A percentile compares a stretch with the other conserved stretches of the same genome.
Evolutionary conservation across 495 filamentous ascomycete genomes (phyloP).

Genomic region (Podospora pseudoanserina): DNA sequence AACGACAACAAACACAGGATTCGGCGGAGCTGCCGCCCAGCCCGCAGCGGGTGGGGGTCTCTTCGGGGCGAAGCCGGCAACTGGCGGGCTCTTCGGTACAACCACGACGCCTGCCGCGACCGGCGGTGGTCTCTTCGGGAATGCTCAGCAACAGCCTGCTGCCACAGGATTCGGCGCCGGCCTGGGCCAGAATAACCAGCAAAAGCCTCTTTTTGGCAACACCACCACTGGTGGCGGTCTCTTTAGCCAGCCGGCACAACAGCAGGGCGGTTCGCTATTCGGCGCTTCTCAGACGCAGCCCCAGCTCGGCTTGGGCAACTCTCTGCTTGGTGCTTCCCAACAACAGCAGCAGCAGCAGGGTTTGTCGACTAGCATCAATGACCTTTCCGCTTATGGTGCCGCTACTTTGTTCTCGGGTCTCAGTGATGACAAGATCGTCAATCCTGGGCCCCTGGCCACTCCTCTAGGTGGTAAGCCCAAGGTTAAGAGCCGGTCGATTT

Average conservation of each 20-base stretch:
- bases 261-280: slow-evolving; percentile 40
- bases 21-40: slow-evolving; percentile 39
- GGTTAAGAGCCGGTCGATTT: slow-evolving; percentile 66
- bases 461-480: slow-evolving; percentile 69
- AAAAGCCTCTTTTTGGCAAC: slow-evolving; percentile 43
- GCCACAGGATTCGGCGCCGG: slow-evolving; percentile 41
- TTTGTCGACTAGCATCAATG: slow-evolving; percentile 73
- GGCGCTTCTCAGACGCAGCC: slow-evolving; percentile 45
- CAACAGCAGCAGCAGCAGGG: slow-evolving; percentile 53
- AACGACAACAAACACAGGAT: slow-evolving; percentile 38
- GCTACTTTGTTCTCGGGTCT: slow-evolving; percentile 73
- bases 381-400: slow-evolving; percentile 76
- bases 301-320: slow-evolving; percentile 39
- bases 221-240: slow-evolving; percentile 51
- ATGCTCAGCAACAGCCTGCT: slow-evolving; percentile 49
- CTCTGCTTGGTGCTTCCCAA: slow-evolving; percentile 40
- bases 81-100: slow-evolving; percentile 57
- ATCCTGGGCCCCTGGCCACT: slow-evolving; percentile 80
- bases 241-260: slow-evolving; percentile 51
- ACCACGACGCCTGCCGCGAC: slow-evolving; percentile 33
- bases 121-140: slow-evolving; percentile 53
- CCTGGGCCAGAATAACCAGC: slow-evolving; percentile 37
- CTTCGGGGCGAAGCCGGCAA: slow-evolving; percentile 38
- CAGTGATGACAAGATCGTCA: slow-evolving; percentile 56
- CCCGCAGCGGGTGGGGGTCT: slow-evolving; percentile 35